Evolutionary conservation across 768 basidiomycete genomes (phyloP).

Genomic region (Neoboletus brunneissimus): DNA sequence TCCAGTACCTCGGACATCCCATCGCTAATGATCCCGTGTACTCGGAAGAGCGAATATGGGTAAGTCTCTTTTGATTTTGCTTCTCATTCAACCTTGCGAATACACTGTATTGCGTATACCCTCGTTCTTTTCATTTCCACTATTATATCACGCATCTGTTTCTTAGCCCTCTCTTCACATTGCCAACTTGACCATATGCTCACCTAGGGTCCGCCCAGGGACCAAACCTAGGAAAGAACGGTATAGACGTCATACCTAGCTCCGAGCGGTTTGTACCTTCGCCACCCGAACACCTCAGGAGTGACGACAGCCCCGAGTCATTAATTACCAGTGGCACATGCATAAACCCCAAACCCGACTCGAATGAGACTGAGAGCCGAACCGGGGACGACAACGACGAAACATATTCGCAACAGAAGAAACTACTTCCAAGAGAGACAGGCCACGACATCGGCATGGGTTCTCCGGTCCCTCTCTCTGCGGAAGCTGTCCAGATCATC

Average conservation of each 20-base stretch:
- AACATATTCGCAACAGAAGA: conserved; percentile 31
- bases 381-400: neutral
- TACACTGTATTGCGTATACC: neutral
- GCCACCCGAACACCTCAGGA: conserved; percentile 40
- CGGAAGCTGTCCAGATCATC: conserved; percentile 76
- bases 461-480: conserved; percentile 76
- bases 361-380: neutral
- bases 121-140: neutral
- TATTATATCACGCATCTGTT: neutral
- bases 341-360: conserved; percentile 1
- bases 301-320: conserved; percentile 47
- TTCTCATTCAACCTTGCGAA: neutral
- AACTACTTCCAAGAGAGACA: conserved; percentile 76
- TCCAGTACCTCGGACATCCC: conserved; percentile 90
- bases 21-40: conserved; percentile 97
- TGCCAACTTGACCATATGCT: neutral
- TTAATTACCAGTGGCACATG: conserved; percentile 16
- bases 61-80: conserved; percentile 25
- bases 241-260: conserved; percentile 73
- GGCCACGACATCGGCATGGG: conserved; percentile 87
- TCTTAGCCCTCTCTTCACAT: neutral
- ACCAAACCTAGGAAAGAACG: conserved; percentile 67
- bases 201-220: conserved; percentile 45
- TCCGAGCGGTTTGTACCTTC: conserved; percentile 62
- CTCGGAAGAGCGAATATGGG: conserved; percentile 77